Evolutionary conservation across 345 rosid genomes (phyloP).

Genomic region (Aquilaria malaccensis): DNA sequence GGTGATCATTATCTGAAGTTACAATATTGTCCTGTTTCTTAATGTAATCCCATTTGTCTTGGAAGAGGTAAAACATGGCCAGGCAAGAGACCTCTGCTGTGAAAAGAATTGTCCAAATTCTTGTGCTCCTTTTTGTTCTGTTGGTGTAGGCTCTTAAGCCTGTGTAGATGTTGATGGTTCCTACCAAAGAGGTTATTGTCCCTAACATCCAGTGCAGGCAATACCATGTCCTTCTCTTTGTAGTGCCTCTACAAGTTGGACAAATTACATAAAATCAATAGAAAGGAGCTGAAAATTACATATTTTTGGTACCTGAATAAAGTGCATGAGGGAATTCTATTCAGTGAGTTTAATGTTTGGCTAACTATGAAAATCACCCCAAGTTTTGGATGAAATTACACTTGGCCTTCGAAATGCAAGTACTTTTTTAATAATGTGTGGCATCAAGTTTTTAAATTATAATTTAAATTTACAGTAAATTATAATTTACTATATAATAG

Average conservation of each 20-base stretch:
- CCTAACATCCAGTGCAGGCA: slow-evolving; percentile 78
- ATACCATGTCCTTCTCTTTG: slow-evolving; percentile 66
- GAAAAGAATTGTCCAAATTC: slow-evolving; percentile 68
- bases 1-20: slow-evolving; percentile 8
- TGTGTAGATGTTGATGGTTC: slow-evolving; percentile 71
- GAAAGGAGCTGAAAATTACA: not conserved
- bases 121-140: slow-evolving; percentile 41
- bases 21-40: slow-evolving; percentile 34
- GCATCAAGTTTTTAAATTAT: no score
- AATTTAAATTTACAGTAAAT: no score
- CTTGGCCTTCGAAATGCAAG: no score
- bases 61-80: slow-evolving; percentile 63
- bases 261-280: not conserved
- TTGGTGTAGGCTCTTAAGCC: slow-evolving; percentile 63
- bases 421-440: no score
- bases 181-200: slow-evolving; percentile 47
- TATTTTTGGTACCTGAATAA: no score
- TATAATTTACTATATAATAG: no score
- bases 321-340: no score
- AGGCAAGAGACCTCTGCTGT: slow-evolving; percentile 56
- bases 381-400: no score
- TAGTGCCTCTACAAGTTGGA: slow-evolving; percentile 48
- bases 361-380: no score
- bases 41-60: slow-evolving; percentile 80
- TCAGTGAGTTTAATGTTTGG: no score